Percentiles rank a stretch among this genome's conserved stretches.
phyloP scores from a whole-genome alignment of 768 basidiomycete species.

The Megacollybia marginata region DNA sequence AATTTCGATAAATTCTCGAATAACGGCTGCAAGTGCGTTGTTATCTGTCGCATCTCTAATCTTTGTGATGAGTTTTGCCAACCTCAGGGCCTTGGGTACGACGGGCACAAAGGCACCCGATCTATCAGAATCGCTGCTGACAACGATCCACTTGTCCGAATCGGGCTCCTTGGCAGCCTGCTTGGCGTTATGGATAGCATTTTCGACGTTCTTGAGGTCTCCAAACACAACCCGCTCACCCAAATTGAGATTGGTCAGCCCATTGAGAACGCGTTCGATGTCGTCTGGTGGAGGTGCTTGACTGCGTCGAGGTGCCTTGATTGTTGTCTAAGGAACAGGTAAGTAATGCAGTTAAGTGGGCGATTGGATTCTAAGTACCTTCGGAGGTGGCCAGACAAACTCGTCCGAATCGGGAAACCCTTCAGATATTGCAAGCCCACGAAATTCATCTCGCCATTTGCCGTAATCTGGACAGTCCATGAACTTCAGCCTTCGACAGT shows the following conservation, averaged over 20 bases:
- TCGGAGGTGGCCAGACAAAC: conserved; percentile 64
- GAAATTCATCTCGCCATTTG: conserved; percentile 58
- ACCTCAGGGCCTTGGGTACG: conserved; percentile 44
- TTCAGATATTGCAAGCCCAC: conserved; percentile 47
- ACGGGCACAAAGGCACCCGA: conserved; percentile 13
- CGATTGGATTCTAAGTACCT: conserved; percentile 10
- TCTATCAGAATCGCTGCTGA: conserved; percentile 30
- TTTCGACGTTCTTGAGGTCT: conserved; percentile 41
- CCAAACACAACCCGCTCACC: conserved; percentile 42
- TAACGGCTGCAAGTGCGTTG: conserved; percentile 39
- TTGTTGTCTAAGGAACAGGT: conserved; percentile 16
- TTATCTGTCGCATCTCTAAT: conserved; percentile 47
- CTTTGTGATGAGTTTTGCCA: conserved; percentile 38
- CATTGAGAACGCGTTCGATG: conserved; percentile 51
- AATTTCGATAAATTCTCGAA: conserved; percentile 54
- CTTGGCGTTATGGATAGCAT: conserved; percentile 27
- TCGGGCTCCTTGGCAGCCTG: conserved; percentile 19
- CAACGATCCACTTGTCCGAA: conserved; percentile 30
- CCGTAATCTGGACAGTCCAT: conserved; percentile 63
- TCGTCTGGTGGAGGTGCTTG: conserved; percentile 34
- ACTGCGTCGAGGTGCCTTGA: conserved; percentile 28
- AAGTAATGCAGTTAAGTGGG: background rate
- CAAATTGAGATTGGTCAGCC: conserved; percentile 52
- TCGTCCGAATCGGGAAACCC: conserved; percentile 53
- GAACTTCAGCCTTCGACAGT: conserved; percentile 64